These are phyloP conservation scores for Wakefieldia striispora DNA, from an alignment of 768 basidiomycete genomes.

Conservation along the genomic window DNA sequence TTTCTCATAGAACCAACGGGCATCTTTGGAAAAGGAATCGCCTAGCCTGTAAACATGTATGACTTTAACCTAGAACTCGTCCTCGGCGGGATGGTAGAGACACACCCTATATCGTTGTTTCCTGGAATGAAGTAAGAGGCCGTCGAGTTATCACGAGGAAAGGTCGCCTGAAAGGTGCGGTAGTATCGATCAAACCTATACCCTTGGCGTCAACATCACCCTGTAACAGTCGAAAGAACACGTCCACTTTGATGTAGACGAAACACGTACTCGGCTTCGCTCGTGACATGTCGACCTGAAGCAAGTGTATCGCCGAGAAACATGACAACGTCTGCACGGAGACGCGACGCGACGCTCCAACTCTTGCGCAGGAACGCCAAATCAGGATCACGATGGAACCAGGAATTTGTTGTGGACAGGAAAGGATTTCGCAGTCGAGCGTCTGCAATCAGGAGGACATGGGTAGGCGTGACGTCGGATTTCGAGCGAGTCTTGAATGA, in stretches of 20 bases:
- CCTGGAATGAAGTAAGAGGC: conserved; percentile 65
- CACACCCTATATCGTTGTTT: conserved; percentile 78
- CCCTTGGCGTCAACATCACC: conserved; percentile 1
- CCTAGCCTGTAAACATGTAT: conserved; percentile 46
- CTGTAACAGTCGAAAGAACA: not conserved
- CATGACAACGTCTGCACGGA: conserved; percentile 64
- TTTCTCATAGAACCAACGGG: conserved; percentile 55
- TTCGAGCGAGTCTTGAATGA: conserved; percentile 12
- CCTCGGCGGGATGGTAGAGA: conserved; percentile 1
- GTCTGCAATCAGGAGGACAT: conserved; percentile 69
- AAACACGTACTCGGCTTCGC: conserved; percentile 52
- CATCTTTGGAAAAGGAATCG: conserved; percentile 48
- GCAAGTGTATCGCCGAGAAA: conserved; percentile 79
- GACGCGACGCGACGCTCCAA: conserved; percentile 60
- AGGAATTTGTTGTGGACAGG: conserved; percentile 34
- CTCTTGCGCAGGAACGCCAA: conserved; percentile 63
- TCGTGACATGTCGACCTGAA: conserved; percentile 53
- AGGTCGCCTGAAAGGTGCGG: conserved; percentile 61
- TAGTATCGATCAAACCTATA: conserved; percentile 61
- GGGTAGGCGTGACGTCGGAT: conserved; percentile 37
- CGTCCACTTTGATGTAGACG: conserved; percentile 22
- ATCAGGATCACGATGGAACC: conserved; percentile 45
- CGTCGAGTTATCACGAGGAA: conserved; percentile 40
- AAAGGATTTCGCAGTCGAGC: conserved; percentile 51
- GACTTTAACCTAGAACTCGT: not conserved